Evolutionary conservation across 257 asterid species (phyloP).

Genomic region (Penstemon davidsonii): DNA sequence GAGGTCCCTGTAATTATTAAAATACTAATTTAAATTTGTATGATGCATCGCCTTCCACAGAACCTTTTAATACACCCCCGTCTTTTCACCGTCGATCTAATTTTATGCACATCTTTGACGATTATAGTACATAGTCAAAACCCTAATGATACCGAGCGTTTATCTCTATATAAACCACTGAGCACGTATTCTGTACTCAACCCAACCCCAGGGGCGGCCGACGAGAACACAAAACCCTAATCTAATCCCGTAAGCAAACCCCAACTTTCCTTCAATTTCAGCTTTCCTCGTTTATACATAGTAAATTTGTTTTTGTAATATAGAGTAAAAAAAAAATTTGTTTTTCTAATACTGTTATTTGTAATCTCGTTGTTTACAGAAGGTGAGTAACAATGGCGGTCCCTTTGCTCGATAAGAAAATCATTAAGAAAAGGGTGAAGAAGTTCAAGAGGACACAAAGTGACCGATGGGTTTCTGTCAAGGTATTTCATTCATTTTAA

Average conservation of each 20-base stretch:
- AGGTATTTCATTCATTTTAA: no score
- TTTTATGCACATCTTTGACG: neutral
- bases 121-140: conserved; percentile 16
- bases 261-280: neutral
- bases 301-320: neutral
- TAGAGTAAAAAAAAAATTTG: no score
- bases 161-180: conserved; percentile 29
- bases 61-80: conserved; percentile 7
- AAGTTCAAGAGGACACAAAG: conserved; percentile 54
- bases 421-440: conserved; percentile 49
- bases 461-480: conserved; percentile 48
- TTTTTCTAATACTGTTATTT: neutral
- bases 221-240: conserved; percentile 36
- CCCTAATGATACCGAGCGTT: conserved; percentile 28
- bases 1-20: no score
- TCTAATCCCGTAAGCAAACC: conserved; percentile 23
- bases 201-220: conserved; percentile 25
- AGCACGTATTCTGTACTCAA: neutral
- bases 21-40: no score
- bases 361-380: conserved; percentile 17
- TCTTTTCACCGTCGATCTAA: conserved; percentile 1
- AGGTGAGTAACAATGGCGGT: conserved; percentile 46
- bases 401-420: conserved; percentile 46
- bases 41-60: neutral
- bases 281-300: no score